Conservation (phyloP, 1,139 yeast genomes). For the Ogataea hybrid region DNA sequence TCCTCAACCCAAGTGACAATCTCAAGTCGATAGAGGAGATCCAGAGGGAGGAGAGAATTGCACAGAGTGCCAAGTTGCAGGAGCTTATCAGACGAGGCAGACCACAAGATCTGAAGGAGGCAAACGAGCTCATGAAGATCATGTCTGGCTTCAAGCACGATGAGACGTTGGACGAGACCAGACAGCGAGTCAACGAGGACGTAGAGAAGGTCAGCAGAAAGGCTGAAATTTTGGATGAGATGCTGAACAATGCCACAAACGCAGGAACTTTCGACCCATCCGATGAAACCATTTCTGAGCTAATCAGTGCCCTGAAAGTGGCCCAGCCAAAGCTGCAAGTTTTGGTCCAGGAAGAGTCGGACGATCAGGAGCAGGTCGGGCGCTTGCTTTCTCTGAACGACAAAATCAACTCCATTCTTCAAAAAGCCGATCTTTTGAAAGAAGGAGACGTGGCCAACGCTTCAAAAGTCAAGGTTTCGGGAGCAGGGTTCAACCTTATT, state of each 20-base stretch:
- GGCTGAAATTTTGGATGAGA: conserved; percentile 86
- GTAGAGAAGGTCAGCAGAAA: conserved; percentile 81
- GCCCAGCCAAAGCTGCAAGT: conserved; percentile 87
- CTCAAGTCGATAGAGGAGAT: conserved; percentile 87
- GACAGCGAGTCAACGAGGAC: conserved; percentile 80
- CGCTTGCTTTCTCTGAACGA: conserved; percentile 73
- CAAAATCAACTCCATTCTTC: conserved; percentile 65
- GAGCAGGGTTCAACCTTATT: conserved; percentile 59
- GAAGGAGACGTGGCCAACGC: conserved; percentile 66
- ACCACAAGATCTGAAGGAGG: conserved; percentile 94
- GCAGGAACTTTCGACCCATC: conserved; percentile 48
- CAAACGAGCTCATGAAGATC: conserved; percentile 92
- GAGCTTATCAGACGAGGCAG: conserved; percentile 94
- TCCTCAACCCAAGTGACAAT: conserved; percentile 86
- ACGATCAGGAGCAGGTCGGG: conserved; percentile 58
- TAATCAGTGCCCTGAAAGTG: conserved; percentile 74
- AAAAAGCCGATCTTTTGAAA: conserved; percentile 65
- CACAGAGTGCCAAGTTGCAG: conserved; percentile 92
- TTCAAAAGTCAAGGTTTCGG: conserved; percentile 46
- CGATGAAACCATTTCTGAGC: conserved; percentile 74
- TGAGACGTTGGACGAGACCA: conserved; percentile 54
- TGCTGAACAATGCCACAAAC: conserved; percentile 63
- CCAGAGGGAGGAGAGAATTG: conserved; percentile 88
- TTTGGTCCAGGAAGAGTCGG: conserved; percentile 74
- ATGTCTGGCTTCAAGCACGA: conserved; percentile 98